Evolutionary conservation across 371 early-diverging fungal genomes (phyloP).

Genomic region (Gilbertella persicaria): DNA sequence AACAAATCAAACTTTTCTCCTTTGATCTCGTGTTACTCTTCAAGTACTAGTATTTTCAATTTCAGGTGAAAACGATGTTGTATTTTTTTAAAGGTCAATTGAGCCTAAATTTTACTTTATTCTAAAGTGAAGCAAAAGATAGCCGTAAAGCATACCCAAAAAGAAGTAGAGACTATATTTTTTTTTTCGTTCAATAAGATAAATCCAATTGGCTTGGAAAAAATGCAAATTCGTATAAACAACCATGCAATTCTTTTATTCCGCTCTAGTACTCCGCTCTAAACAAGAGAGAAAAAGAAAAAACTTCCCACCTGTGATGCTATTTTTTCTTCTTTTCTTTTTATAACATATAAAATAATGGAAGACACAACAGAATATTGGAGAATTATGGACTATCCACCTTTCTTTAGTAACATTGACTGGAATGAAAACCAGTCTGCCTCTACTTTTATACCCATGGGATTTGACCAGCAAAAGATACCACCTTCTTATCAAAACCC

Average conservation of each 20-base stretch:
- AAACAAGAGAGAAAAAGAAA: constrained; percentile 3
- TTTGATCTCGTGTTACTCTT: no score
- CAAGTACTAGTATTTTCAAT: no score
- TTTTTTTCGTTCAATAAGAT: no score
- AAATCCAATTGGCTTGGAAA: no score
- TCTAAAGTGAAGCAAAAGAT: no score
- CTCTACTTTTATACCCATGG: constrained; percentile 13
- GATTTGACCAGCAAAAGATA: constrained; percentile 15
- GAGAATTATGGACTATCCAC: constrained; percentile 18
- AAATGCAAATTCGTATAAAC: background rate
- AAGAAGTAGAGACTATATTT: no score
- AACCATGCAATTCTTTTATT: background rate
- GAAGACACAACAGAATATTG: constrained; percentile 23
- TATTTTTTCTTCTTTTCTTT: constrained; percentile 5
- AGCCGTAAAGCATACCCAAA: no score
- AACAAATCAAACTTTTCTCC: no score
- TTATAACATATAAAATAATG: constrained; percentile 1
- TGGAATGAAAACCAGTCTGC: constrained; percentile 14
- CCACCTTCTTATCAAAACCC: constrained; percentile 13
- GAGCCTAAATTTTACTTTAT: no score
- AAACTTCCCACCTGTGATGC: background rate
- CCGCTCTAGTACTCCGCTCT: background rate
- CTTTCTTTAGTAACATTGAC: constrained; percentile 22
- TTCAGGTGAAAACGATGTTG: no score
- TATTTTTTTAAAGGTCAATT: no score